phyloP scores from a whole-genome alignment of 1,284 basidiomycete genomes.

The Sporisorium iseilematis-ciliati region DNA sequence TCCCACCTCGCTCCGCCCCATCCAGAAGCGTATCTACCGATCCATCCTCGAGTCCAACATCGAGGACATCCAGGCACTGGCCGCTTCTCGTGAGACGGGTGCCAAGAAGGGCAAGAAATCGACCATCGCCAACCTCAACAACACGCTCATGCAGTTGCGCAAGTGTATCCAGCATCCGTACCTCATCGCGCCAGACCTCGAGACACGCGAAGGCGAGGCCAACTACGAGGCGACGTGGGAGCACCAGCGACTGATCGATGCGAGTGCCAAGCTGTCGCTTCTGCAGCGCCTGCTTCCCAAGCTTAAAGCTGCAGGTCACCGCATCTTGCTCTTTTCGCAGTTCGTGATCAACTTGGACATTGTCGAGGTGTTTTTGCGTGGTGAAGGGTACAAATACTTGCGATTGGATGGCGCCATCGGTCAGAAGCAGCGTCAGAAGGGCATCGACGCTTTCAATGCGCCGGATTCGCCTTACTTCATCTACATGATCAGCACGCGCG shows the following conservation, averaged over 20 bases:
- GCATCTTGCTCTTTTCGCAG: conserved; percentile 65
- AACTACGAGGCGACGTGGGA: conserved; percentile 76
- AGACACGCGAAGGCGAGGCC: conserved; percentile 73
- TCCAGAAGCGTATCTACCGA: conserved; percentile 91
- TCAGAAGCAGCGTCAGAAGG: conserved; percentile 57
- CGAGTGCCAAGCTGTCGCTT: conserved; percentile 78
- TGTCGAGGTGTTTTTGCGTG: conserved; percentile 67
- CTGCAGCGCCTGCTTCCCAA: conserved; percentile 67
- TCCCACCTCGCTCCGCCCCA: conserved; percentile 85
- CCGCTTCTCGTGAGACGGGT: conserved; percentile 28
- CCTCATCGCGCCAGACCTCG: conserved; percentile 83
- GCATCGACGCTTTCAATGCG: conserved; percentile 91
- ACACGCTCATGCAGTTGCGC: conserved; percentile 65
- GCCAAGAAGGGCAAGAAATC: conserved; percentile 35
- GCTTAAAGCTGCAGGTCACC: conserved; percentile 67
- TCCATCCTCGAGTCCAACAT: conserved; percentile 55
- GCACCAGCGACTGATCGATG: conserved; percentile 84
- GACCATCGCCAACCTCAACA: conserved; percentile 55
- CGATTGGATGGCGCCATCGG: conserved; percentile 60
- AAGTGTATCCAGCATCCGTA: conserved; percentile 73
- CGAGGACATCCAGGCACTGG: conserved; percentile 57
- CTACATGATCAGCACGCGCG: conserved; percentile 68
- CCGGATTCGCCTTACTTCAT: conserved; percentile 77
- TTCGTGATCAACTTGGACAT: conserved; percentile 70
- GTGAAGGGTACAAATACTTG: conserved; percentile 66